A percentile compares a stretch with the other conserved stretches of the same genome.
These are phyloP conservation scores for Paracorniculantispora psalliotae DNA, from an alignment of 2,329 filamentous ascomycete genomes.

Conservation along the genomic window DNA sequence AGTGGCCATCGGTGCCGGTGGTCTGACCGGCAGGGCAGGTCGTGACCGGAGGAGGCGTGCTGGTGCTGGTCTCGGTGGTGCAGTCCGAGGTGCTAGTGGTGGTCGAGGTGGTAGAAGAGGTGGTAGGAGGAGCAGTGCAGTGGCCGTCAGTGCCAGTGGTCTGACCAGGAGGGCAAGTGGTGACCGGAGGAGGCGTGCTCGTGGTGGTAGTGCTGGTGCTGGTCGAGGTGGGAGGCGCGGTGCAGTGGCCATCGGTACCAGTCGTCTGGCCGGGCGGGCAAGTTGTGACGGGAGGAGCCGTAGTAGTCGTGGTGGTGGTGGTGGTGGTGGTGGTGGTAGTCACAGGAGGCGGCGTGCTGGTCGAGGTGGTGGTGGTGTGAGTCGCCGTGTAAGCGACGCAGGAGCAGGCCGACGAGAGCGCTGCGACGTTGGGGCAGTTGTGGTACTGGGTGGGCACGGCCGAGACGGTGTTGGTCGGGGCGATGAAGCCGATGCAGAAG, in stretches of 20 bases:
- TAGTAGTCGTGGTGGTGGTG: conserved; percentile 14
- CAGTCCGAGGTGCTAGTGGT: conserved; percentile 25
- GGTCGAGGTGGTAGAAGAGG: conserved; percentile 23
- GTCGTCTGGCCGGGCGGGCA: background rate
- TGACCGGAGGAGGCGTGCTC: conserved; percentile 9
- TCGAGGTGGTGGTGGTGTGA: conserved; percentile 17
- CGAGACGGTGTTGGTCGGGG: conserved; percentile 22
- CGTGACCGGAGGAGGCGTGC: conserved; percentile 6
- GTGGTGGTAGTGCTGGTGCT: conserved; percentile 26
- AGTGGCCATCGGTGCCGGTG: too few species aligned
- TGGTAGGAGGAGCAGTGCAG: conserved; percentile 4
- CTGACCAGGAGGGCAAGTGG: too few species aligned
- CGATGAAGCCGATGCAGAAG: conserved; percentile 31
- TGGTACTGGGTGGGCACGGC: conserved; percentile 28
- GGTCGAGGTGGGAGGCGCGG: conserved; percentile 18
- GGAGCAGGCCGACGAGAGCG: conserved; percentile 32
- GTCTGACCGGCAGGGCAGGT: too few species aligned
- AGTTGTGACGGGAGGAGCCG: background rate
- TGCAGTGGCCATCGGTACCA: background rate
- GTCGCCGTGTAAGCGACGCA: conserved; percentile 33
- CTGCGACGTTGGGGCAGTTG: conserved; percentile 25
- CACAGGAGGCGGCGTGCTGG: conserved; percentile 10
- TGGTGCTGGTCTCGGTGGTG: conserved; percentile 25
- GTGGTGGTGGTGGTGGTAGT: conserved; percentile 13
- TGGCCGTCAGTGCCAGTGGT: too few species aligned